Percentiles rank a stretch among this genome's conserved stretches.
phyloP scores from a whole-genome alignment of 129 eudicot species.

The sunflower (Helianthus annuus) region DNA sequence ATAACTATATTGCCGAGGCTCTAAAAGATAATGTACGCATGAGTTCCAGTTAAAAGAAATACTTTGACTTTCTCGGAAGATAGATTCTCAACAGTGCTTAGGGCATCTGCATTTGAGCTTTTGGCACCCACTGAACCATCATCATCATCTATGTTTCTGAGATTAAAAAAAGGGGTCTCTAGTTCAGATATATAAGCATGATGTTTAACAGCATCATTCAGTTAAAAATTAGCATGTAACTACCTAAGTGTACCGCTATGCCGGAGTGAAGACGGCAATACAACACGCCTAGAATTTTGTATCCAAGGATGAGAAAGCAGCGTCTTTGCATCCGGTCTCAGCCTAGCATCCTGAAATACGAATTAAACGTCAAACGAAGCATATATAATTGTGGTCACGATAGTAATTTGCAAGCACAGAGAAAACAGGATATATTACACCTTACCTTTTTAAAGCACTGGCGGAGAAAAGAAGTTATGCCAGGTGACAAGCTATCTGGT shows the following conservation, averaged over 20 bases:
- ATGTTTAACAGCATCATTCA: background rate
- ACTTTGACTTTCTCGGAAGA: constrained; percentile 56
- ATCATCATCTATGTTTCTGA: constrained; percentile 71
- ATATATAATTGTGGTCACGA: constrained; percentile 3
- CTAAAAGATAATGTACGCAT: constrained; percentile 7
- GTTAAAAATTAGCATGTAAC: background rate
- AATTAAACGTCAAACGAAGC: constrained; percentile 23
- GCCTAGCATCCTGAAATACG: constrained; percentile 82
- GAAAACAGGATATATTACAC: constrained; percentile 19
- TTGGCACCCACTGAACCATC: constrained; percentile 48
- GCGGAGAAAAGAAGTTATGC: constrained; percentile 80
- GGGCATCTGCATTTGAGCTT: constrained; percentile 50
- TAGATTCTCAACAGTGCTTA: constrained; percentile 39
- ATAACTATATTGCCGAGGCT: constrained; percentile 11
- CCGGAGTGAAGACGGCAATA: constrained; percentile 78
- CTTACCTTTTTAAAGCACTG: constrained; percentile 96
- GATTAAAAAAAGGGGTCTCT: constrained; percentile 13
- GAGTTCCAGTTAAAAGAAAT: constrained; percentile 22
- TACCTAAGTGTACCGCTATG: constrained; percentile 83
- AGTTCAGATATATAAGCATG: constrained; percentile 22
- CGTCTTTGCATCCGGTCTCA: constrained; percentile 97
- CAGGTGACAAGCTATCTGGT: constrained; percentile 93
- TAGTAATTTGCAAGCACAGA: constrained; percentile 13
- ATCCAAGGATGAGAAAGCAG: constrained; percentile 98
- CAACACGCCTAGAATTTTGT: constrained; percentile 85